Conservation (phyloP, 2,329 filamentous ascomycete species). For the Delphinella strobiligena region DNA sequence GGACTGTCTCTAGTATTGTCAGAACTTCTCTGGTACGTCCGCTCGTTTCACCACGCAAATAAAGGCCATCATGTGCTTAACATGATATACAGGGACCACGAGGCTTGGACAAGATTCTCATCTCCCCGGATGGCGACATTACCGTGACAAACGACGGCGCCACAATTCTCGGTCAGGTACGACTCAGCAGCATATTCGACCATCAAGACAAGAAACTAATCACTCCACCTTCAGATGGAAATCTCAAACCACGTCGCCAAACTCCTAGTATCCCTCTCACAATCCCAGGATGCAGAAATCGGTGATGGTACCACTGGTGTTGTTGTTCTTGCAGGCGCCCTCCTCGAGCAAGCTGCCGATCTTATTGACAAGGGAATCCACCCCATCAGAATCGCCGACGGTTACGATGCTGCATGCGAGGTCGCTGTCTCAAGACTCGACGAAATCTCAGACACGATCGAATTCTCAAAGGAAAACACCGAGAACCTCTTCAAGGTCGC, state of each 20-base stretch:
- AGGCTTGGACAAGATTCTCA: constrained; percentile 97
- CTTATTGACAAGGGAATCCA: constrained; percentile 99
- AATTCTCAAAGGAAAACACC: constrained; percentile 70
- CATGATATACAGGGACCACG: too few species aligned
- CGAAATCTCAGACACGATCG: constrained; percentile 79
- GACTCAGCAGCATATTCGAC: constrained; percentile 10
- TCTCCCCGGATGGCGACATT: constrained; percentile 96
- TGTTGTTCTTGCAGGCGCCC: constrained; percentile 84
- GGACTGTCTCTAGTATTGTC: constrained; percentile 92
- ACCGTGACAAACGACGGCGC: constrained; percentile 98
- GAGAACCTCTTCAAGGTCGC: constrained; percentile 87
- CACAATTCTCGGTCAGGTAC: constrained; percentile 72
- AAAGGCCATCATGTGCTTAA: too few species aligned
- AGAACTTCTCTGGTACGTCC: constrained; percentile 93
- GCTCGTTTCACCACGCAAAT: too few species aligned
- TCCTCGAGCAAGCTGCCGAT: constrained; percentile 92
- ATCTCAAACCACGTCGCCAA: constrained; percentile 98
- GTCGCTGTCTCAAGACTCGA: constrained; percentile 89
- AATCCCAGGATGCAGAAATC: constrained; percentile 98
- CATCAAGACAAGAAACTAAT: neutral
- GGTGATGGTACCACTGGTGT: constrained; percentile 97
- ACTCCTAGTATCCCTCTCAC: constrained; percentile 89
- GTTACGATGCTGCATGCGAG: constrained; percentile 95
- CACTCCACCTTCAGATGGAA: constrained; percentile 59
- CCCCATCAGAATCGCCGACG: constrained; percentile 95